Base-by-base conservation (phyloP, 352 stramenopile genomes). In the Phytophthora syringae region DNA sequence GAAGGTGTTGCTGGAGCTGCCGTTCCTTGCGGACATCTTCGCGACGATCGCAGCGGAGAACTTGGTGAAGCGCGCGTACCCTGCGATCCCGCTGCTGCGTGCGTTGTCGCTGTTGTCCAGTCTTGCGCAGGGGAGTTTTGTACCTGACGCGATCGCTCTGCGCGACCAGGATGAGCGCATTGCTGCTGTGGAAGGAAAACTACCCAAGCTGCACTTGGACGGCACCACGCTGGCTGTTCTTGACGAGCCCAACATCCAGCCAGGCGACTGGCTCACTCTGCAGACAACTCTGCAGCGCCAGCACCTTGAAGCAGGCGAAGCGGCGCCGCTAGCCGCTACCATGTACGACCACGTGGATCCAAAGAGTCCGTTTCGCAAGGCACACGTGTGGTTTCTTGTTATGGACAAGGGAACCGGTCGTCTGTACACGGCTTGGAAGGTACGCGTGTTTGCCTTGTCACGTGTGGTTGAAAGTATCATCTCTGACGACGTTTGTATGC, bases 11-110 rank as follows among this genome's bases (percentile, higher is more conserved):
- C 70, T 91, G 22, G 84, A 93, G 59, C 50, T 95, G 28, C 87
- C 87, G 15, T 95, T 89, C 60, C 65, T 95, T 1, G 70, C 93
- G 34, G 83, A 95, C 63, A 86, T 90, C 28, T 93, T 91, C 47
- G 79, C 86, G 5, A 69, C 61, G 10, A 69, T 92, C 11, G 82
- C 76, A 4, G 77, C 77, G 2, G 80, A 93, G 64, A 70, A 90
- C 49, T 86, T 83, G 39, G 71, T 91, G 53, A 89, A 89, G 60
- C 82, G 86, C 16, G 82, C 77, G 30, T 92, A 89, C 50, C 72
- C 80, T 42, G 63, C 73, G 0, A 59, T 86, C 13, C 74, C 84
- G 18, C 47, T 95, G 34, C 48, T 83, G 37, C 84, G 81, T 36
- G 74, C 80, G 10, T 64, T 95, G 20, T 81, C 76, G 16, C 55